phyloP scores from a whole-genome alignment of 768 basidiomycete genomes.

The Boletus reticuloceps region DNA sequence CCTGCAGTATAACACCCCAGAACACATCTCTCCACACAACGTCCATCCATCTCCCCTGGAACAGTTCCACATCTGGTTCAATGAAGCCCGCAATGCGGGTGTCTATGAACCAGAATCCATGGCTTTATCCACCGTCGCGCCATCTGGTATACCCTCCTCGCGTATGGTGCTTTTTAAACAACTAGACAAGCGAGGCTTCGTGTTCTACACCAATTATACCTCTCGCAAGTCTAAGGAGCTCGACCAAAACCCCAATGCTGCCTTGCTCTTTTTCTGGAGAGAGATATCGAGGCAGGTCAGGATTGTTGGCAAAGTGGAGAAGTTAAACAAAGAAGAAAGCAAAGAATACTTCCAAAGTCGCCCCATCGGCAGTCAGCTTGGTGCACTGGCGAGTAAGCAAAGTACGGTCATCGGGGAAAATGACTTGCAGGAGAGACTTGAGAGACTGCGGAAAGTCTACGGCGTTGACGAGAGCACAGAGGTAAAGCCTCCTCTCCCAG shows the following conservation, averaged over 20 bases:
- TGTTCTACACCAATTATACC: conserved; percentile 96
- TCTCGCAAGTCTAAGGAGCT: conserved; percentile 91
- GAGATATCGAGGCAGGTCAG: conserved; percentile 80
- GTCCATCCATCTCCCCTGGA: conserved; percentile 69
- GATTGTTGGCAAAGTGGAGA: conserved; percentile 83
- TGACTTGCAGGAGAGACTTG: conserved; percentile 60
- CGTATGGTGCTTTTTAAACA: conserved; percentile 91
- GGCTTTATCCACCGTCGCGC: conserved; percentile 71
- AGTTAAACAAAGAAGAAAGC: conserved; percentile 66
- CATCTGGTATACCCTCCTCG: conserved; percentile 75
- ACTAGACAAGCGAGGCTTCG: conserved; percentile 84
- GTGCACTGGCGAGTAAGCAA: conserved; percentile 94
- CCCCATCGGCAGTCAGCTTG: conserved; percentile 80
- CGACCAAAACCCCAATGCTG: conserved; percentile 69
- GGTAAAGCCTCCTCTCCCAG: conserved; percentile 67
- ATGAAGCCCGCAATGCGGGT: conserved; percentile 50
- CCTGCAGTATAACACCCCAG: conserved; percentile 71
- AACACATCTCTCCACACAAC: conserved; percentile 57
- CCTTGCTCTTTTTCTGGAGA: conserved; percentile 89
- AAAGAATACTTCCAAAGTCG: conserved; percentile 80
- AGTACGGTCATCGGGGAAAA: conserved; percentile 75
- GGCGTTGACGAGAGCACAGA: conserved; percentile 40
- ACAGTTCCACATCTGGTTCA: conserved; percentile 89
- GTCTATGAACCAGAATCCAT: conserved; percentile 91
- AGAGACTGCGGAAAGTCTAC: conserved; percentile 58